These are phyloP conservation scores for Penicillium chermesinum DNA, from an alignment of 495 filamentous ascomycete genomes.

Conservation along the genomic window DNA sequence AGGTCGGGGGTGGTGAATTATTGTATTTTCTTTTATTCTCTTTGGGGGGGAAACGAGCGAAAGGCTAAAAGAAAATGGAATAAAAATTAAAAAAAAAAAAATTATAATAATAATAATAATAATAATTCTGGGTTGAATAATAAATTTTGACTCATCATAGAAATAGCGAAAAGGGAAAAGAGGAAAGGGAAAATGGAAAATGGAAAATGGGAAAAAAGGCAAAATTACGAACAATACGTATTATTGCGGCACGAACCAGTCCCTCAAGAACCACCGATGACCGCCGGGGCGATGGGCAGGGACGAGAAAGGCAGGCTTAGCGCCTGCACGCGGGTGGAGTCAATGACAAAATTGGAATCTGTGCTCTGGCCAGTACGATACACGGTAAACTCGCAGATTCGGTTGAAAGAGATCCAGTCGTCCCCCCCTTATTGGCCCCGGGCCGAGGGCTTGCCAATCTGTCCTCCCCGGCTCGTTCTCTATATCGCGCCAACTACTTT, in stretches of 20 bases:
- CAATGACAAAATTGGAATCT: not conserved
- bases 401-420: too few species aligned
- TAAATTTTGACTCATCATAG: not conserved
- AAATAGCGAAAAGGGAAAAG: not conserved
- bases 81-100: slow-evolving; percentile 14
- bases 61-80: not conserved
- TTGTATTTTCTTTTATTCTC: slow-evolving; percentile 1
- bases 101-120: slow-evolving; percentile 10
- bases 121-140: slow-evolving; percentile 1
- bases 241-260: slow-evolving; percentile 1
- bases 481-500: too few species aligned
- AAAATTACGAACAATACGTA: slow-evolving; percentile 1
- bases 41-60: not conserved
- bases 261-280: not conserved
- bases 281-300: not conserved
- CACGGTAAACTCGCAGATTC: too few species aligned
- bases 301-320: slow-evolving; percentile 1
- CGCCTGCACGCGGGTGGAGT: not conserved
- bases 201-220: not conserved
- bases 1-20: slow-evolving; percentile 1
- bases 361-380: too few species aligned
- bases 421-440: too few species aligned
- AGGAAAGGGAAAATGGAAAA: not conserved
- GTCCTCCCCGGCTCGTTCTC: too few species aligned
- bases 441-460: not conserved